A percentile compares a stretch with the other conserved stretches of the same genome.
Conservation (phyloP, 73 alveolate species). For the Uronychia binucleata region DNA sequence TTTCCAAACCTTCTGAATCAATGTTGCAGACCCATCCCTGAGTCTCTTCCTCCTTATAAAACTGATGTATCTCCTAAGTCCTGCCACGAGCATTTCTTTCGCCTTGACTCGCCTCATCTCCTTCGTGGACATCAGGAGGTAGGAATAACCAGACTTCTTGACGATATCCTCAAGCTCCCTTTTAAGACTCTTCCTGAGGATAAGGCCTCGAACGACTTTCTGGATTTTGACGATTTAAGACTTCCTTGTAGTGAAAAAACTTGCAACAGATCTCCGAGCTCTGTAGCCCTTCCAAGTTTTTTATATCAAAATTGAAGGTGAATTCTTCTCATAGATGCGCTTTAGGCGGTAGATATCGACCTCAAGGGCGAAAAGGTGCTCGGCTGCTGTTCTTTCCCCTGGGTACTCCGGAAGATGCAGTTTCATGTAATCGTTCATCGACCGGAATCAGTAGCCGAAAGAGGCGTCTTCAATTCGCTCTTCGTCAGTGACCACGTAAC, state of each 20-base stretch:
- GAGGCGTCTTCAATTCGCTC: conserved; percentile 62
- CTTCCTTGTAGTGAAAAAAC: conserved; percentile 18
- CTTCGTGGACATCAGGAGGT: conserved; percentile 14
- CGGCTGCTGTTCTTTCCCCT: conserved; percentile 38
- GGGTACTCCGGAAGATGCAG: conserved; percentile 55
- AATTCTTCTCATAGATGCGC: conserved; percentile 40
- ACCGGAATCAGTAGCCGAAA: conserved; percentile 49
- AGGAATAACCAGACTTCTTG: conserved; percentile 4
- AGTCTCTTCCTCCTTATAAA: conserved; percentile 15
- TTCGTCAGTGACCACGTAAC: conserved; percentile 49
- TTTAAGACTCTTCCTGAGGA: conserved; percentile 30
- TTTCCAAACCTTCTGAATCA: conserved; percentile 28
- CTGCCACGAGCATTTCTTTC: too few relatives aligned
- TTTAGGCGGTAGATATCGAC: conserved; percentile 49
- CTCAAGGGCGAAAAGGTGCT: conserved; percentile 46
- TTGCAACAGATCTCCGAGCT: conserved; percentile 20
- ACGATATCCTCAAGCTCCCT: conserved; percentile 48
- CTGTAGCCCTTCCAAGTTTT: conserved; percentile 36
- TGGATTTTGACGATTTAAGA: conserved; percentile 23
- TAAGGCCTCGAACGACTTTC: conserved; percentile 37
- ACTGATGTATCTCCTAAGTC: too few relatives aligned
- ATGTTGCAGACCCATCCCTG: conserved; percentile 20
- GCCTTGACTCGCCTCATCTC: conserved; percentile 18
- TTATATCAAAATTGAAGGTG: conserved; percentile 35
- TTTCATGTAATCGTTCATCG: conserved; percentile 53